phyloP scores from a whole-genome alignment of 2,329 filamentous ascomycete species.

The Aspergillus brunneoviolaceus region DNA sequence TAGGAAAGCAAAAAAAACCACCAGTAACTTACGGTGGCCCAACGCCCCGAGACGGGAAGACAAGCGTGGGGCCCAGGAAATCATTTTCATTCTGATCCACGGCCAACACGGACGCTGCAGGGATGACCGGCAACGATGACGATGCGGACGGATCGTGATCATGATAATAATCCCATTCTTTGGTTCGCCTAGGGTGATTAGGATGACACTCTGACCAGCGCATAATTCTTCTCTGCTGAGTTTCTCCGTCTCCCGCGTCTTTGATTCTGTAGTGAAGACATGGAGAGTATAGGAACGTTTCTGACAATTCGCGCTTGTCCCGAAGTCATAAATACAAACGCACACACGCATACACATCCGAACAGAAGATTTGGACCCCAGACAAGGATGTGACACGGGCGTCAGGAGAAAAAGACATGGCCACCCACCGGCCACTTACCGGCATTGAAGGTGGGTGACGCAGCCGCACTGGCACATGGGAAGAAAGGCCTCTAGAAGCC shows the following conservation, averaged over 20 bases:
- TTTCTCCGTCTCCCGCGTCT: background rate
- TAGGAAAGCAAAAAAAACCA: no score
- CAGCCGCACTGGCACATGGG: constrained; percentile 17
- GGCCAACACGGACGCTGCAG: constrained; percentile 23
- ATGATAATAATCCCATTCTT: constrained; percentile 8
- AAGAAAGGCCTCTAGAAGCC: constrained; percentile 14
- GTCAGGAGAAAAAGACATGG: constrained; percentile 11
- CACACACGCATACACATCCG: background rate
- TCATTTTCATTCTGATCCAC: constrained; percentile 13
- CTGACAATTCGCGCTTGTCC: background rate
- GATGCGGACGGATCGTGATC: background rate
- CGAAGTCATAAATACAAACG: background rate
- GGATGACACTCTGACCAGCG: constrained; percentile 2
- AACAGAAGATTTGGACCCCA: background rate
- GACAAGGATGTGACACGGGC: constrained; percentile 12
- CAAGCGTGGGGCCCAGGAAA: constrained; percentile 14
- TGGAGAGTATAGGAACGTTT: background rate
- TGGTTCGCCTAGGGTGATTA: background rate
- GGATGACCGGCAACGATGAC: constrained; percentile 6
- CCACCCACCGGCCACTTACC: constrained; percentile 11
- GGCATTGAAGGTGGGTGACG: constrained; percentile 12
- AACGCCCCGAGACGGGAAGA: constrained; percentile 7
- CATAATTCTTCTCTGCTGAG: background rate
- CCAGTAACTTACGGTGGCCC: background rate
- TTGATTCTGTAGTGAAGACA: background rate